phyloP scores from a whole-genome alignment of 225 moss, liverwort and hornwort genomes.

The Climacium dendroides region DNA sequence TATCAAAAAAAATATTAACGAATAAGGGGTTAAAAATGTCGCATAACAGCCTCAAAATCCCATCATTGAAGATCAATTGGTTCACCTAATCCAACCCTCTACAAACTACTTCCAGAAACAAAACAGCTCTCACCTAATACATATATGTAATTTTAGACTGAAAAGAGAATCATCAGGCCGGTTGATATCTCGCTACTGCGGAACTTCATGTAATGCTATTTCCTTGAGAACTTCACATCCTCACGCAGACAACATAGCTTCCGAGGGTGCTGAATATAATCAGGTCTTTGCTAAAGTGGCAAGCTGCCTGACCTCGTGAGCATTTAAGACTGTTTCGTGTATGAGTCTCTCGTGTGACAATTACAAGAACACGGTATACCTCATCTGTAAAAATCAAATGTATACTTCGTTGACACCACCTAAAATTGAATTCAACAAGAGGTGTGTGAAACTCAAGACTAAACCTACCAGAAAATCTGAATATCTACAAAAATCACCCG shows the following conservation, averaged over 20 bases:
- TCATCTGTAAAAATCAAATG: conserved; percentile 1
- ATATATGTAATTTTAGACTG: background rate
- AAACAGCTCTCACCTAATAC: background rate
- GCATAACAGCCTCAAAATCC: background rate
- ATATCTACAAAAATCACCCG: conserved; percentile 42
- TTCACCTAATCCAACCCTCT: background rate
- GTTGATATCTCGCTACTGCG: background rate
- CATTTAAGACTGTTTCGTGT: background rate
- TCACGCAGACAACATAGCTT: background rate
- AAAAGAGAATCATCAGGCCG: background rate
- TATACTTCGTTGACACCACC: conserved; percentile 15
- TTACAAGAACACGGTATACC: conserved; percentile 5
- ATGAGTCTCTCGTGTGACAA: conserved; percentile 7
- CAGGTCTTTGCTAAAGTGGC: background rate
- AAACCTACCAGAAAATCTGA: conserved; percentile 5
- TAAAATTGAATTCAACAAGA: conserved; percentile 12
- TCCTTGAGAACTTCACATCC: background rate
- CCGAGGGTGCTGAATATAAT: background rate
- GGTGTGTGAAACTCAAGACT: background rate
- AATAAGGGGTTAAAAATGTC: background rate
- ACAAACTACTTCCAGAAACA: background rate
- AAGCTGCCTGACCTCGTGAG: background rate
- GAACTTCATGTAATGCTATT: background rate
- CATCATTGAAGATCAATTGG: background rate
- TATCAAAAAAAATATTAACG: background rate